Base-by-base conservation (phyloP, 1,284 basidiomycete species). In the Heterobasidion parviporum region DNA sequence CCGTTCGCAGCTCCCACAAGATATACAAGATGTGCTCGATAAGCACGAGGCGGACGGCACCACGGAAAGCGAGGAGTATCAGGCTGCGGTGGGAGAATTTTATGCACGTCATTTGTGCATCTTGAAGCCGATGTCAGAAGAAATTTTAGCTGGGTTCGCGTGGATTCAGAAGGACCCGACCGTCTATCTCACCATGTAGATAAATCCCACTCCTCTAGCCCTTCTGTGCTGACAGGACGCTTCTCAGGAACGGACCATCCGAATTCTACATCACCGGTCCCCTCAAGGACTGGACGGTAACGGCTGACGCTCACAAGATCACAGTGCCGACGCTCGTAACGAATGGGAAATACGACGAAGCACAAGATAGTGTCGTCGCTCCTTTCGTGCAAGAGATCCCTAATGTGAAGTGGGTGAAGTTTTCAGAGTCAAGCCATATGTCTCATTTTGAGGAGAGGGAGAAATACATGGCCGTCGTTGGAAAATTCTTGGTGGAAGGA, bases 401-500 rank as follows among this genome's bases (percentile, higher is more conserved):
- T 4, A 55, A 59, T 32, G 75, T 74, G 33, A 75, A 74, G 58
- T 81, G 79, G 78, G 65, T 75, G 10, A 72, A 71, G 38, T 80
- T 81, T 56, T 69, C 70, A 8, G 59, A 76, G 38, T 73, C 72
- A 4, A 72, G 73, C 18, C 80, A 82, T 62, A 69, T 74, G 60
- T 67, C 74, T 1, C 72, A 74, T 38, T 65, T 70, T 50, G 80
- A 81, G 63, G 79, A 81, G 61, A 67, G 72, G 8, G 72, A 75
- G 54, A 66, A 67, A 55, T 79, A 68, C 60, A 72, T 78, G 65
- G 55, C 70, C 16, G 62, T 75, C 8, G 67, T 76, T 1, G 71
- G 67, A 5, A 65, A 63, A 6, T 79, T 75, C 60, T 45, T 53
- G 45, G 16, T 8, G 45, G 38, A 15, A 10, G 45, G 10, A 18